These are phyloP conservation scores for Verticillium longisporum DNA, from an alignment of 2,329 filamentous ascomycete species.

Conservation along the genomic window DNA sequence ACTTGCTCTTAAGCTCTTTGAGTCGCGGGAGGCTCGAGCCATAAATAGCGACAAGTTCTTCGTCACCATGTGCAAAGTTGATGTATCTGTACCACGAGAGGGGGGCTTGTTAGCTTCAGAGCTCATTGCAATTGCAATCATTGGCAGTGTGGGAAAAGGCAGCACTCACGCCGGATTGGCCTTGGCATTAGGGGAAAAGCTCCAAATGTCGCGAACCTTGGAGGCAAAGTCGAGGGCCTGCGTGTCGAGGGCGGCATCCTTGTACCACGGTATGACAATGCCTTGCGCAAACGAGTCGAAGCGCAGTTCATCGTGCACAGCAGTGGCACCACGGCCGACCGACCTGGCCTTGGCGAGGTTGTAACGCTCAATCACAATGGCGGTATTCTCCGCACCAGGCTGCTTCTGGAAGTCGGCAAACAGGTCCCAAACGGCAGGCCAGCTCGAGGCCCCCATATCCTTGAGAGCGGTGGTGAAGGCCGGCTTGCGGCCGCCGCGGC, in stretches of 20 bases:
- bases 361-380: conserved; percentile 28
- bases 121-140: background rate
- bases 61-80: conserved; percentile 26
- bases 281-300: conserved; percentile 24
- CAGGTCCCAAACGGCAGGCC: conserved; percentile 29
- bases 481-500: conserved; percentile 28
- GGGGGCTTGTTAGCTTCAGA: background rate
- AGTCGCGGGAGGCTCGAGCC: conserved; percentile 17
- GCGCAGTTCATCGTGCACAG: conserved; percentile 23
- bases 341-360: conserved; percentile 21
- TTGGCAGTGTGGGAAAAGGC: background rate
- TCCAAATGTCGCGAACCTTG: conserved; percentile 20
- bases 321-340: conserved; percentile 8
- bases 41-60: conserved; percentile 17
- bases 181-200: conserved; percentile 10
- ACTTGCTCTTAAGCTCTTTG: conserved; percentile 17
- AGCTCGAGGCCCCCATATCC: conserved; percentile 24
- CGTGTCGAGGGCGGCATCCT: conserved; percentile 23
- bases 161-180: conserved; percentile 13
- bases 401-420: conserved; percentile 27
- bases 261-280: conserved; percentile 31
- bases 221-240: conserved; percentile 25
- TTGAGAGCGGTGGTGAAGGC: conserved; percentile 25
- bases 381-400: conserved; percentile 20
- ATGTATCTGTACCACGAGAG: conserved; percentile 16